These are phyloP conservation scores for Jackrogersella minutella DNA, from an alignment of 495 filamentous ascomycete species.

Conservation along the genomic window DNA sequence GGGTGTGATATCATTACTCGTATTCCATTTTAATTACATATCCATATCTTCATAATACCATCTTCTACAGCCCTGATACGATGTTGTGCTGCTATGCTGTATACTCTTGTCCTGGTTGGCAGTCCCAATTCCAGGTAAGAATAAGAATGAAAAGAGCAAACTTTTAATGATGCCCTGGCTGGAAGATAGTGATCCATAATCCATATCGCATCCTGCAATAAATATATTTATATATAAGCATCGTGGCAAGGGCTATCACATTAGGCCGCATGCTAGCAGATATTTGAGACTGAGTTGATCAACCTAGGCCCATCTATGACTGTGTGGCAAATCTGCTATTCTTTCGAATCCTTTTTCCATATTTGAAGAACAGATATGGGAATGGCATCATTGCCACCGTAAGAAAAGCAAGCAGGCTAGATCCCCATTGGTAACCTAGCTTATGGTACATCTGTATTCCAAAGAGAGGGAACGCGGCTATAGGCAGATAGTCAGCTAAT, in stretches of 20 bases:
- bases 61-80: background rate
- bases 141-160: background rate
- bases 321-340: constrained; percentile 56
- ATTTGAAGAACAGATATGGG: constrained; percentile 73
- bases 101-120: background rate
- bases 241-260: background rate
- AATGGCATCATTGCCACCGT: constrained; percentile 74
- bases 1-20: background rate
- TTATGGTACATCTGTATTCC: constrained; percentile 68
- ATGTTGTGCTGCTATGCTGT: background rate
- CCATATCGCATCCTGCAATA: no score
- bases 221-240: background rate
- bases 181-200: background rate
- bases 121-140: background rate
- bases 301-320: background rate
- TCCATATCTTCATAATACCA: background rate
- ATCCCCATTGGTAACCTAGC: constrained; percentile 77
- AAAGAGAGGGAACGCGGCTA: constrained; percentile 60
- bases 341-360: constrained; percentile 63
- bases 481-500: constrained; percentile 46
- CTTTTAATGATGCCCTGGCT: background rate
- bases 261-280: background rate
- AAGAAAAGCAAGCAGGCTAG: constrained; percentile 72
- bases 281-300: background rate
- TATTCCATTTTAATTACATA: background rate